phyloP scores from a whole-genome alignment of 768 basidiomycete species.

The Xerocomus potaroensis region DNA sequence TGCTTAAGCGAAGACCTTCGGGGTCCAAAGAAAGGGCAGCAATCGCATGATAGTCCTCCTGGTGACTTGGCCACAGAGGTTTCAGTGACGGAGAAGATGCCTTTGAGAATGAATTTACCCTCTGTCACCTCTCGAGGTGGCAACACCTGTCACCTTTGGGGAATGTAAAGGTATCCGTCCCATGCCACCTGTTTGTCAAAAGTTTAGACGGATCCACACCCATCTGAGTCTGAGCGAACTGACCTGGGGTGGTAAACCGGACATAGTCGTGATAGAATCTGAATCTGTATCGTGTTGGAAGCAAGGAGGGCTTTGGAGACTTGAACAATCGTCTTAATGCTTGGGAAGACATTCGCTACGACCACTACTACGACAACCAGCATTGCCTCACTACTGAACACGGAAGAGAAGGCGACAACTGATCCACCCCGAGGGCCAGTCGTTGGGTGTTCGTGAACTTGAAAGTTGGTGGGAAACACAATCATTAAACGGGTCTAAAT shows the following conservation, averaged over 20 bases:
- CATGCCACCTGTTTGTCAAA: slow-evolving; percentile 45
- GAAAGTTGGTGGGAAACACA: slow-evolving; percentile 17
- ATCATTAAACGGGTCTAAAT: background rate
- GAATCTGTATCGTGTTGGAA: slow-evolving; percentile 16
- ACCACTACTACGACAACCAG: slow-evolving; percentile 19
- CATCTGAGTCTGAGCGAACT: slow-evolving; percentile 22
- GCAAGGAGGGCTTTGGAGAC: slow-evolving; percentile 7
- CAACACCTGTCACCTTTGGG: slow-evolving; percentile 73
- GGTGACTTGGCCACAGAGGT: slow-evolving; percentile 58
- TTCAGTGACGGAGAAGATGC: slow-evolving; percentile 2
- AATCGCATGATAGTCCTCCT: slow-evolving; percentile 84
- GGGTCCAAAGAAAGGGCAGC: slow-evolving; percentile 72
- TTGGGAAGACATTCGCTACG: slow-evolving; percentile 27
- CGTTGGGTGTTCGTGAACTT: slow-evolving; percentile 1
- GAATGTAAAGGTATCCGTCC: slow-evolving; percentile 69
- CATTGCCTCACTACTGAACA: slow-evolving; percentile 25
- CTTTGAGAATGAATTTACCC: slow-evolving; percentile 38
- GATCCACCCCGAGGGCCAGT: slow-evolving; percentile 13
- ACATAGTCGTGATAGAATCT: slow-evolving; percentile 67
- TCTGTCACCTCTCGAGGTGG: slow-evolving; percentile 72
- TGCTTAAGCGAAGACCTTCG: slow-evolving; percentile 61
- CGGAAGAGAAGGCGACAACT: slow-evolving; percentile 5
- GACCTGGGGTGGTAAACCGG: slow-evolving; percentile 47
- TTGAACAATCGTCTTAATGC: slow-evolving; percentile 19
- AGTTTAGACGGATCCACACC: slow-evolving; percentile 5